Base-by-base conservation (phyloP, 2,329 filamentous ascomycete species). In the Arthrinium puccinioides region DNA sequence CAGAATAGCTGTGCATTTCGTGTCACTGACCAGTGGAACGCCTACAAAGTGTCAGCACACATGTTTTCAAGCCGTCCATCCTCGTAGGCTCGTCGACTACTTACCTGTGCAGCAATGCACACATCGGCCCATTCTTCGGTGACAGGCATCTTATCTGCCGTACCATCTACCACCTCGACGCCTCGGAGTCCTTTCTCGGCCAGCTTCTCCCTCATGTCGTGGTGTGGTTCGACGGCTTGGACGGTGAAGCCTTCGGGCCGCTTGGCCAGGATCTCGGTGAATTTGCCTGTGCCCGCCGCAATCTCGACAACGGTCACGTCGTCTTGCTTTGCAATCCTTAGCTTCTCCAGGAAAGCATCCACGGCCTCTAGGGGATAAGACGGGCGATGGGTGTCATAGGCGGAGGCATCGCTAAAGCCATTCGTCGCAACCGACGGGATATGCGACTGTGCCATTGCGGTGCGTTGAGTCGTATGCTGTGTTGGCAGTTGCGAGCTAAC, bases 221-320 rank as follows among this genome's bases (percentile, higher is more conserved):
- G 62, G 50, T 84, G 74, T 18, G 82, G 82, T 57, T 85, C 72
- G 33, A 86, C 63, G 32, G 79, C 73, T 31, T 79, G 50, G 44
- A 87, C 64, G 28, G 74, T 52, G 57, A 73, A 85, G 6, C 60
- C 52, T 56, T 86, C 83, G 1, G 68, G 62, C 21, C 80, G 63
- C 11, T 56, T 61, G 6, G 76, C 73, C 23, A 87, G 64, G 14
- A 70, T 48, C 54, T 81, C 76, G 0, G 82, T 85, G 50, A 85
- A 79, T 51, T 84, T 84, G 19, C 82, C 82, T 1, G 81, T 84
- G 1, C 82, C 81, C 4, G 79, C 77, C 2, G 72, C 82, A 14
- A 86, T 63, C 53, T 86, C 82, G 18, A 84, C 55, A 27, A 85
- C 59, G 30, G 59, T 67, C 11, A 70, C 70, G 31, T 63, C 60